Base-by-base conservation (phyloP, 345 rosid genomes). In the Murraya koenigii region DNA sequence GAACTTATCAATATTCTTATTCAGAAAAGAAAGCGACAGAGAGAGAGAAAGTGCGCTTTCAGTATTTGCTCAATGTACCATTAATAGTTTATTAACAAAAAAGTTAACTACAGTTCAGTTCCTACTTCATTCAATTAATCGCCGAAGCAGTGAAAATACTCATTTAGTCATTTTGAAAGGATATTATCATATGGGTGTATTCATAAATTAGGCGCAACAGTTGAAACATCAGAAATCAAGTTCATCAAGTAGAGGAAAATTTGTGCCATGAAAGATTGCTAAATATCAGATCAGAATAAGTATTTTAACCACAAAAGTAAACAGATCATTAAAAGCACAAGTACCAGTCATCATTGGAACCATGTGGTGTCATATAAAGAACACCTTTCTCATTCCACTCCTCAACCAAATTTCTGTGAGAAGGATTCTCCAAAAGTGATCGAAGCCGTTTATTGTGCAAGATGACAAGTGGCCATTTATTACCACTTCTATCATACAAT, bases 311-410 rank as follows among this genome's bases (percentile, higher is more conserved):
- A 65, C 6, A 54, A 47, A 63, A 10, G 6, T 49, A 64, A 23
- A 4, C 19, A 3, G 28, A 26, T 11, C 7, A 13, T 15, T 44
- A 38, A 10, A 62, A 44, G 78, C 19, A 6, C 8, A 54, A 47
- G 63, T 87, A 95, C 97, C 99, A 95, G 82, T 93, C 98, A 89
- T 95, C 98, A 80, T 95, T 93, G 28, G 98, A 92, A 75, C 99
- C 98, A 72, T 86, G 87, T 41, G 99, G 98, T 9, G 99, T 93
- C 22, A 86, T 72, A 77, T 90, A 93, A 22, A 95, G 79, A 77
- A 87, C 87, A 66, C 87, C 93, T 39, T 87, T 84, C 63, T 82
- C 77, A 47, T 81, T 84, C 99, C 97, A 95, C 63, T 90, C 94
- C 64, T 92, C 86, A 63, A 93, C 87, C 82, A 88, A 30, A 77